phyloP scores from a whole-genome alignment of 495 filamentous ascomycete genomes.

The Neurospora tetrasperma region DNA sequence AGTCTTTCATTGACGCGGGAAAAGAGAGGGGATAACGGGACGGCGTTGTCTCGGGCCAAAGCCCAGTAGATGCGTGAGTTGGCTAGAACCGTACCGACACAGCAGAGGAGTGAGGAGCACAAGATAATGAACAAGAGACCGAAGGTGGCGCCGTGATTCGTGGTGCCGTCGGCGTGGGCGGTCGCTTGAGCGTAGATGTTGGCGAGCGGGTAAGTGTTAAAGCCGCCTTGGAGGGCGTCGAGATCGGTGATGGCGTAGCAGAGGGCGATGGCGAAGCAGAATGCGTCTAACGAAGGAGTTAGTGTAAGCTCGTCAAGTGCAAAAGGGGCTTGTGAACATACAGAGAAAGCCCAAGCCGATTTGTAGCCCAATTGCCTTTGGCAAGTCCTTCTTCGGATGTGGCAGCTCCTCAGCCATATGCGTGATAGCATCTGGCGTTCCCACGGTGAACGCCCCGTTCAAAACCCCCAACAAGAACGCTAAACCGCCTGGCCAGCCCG shows the following conservation, averaged over 20 bases:
- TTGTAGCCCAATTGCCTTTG: slow-evolving; percentile 51
- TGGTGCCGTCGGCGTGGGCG: slow-evolving; percentile 26
- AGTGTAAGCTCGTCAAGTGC: not conserved
- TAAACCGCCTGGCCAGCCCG: slow-evolving; percentile 60
- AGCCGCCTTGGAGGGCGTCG: slow-evolving; percentile 42
- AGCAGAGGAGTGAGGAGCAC: slow-evolving; percentile 50
- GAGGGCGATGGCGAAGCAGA: slow-evolving; percentile 64
- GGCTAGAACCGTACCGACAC: slow-evolving; percentile 61
- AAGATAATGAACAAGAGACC: slow-evolving; percentile 65
- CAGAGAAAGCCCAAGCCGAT: slow-evolving; percentile 42
- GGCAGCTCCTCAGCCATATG: slow-evolving; percentile 81
- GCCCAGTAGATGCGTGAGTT: slow-evolving; percentile 82
- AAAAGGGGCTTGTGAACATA: not conserved
- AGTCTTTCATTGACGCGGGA: slow-evolving; percentile 38
- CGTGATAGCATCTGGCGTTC: slow-evolving; percentile 61
- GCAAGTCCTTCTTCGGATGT: slow-evolving; percentile 51
- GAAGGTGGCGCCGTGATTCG: slow-evolving; percentile 39
- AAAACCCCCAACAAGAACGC: slow-evolving; percentile 74
- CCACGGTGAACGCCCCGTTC: slow-evolving; percentile 78
- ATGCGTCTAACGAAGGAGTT: slow-evolving; percentile 34
- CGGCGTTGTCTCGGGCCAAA: slow-evolving; percentile 62
- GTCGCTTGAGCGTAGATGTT: slow-evolving; percentile 75
- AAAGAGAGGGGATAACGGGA: slow-evolving; percentile 41
- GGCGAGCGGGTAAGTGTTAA: slow-evolving; percentile 60
- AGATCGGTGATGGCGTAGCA: slow-evolving; percentile 63